Conservation (phyloP, 2,329 filamentous ascomycete species). For the Aspergillus ruber region DNA sequence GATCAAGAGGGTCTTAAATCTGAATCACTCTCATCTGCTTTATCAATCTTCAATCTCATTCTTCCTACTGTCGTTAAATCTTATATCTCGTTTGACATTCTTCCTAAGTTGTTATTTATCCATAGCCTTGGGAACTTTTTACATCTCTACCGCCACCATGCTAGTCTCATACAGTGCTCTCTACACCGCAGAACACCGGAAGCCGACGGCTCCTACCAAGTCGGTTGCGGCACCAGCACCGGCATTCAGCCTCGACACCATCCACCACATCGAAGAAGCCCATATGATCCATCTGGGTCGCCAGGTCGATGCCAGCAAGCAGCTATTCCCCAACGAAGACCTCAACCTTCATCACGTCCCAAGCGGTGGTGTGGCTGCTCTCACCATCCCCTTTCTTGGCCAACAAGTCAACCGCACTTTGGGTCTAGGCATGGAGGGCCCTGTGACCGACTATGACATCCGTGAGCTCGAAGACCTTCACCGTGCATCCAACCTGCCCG, state of each 20-base stretch:
- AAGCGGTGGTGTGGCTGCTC: slow-evolving; percentile 6
- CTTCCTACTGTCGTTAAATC: neutral
- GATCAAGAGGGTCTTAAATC: too few species aligned
- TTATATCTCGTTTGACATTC: neutral
- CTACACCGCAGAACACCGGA: slow-evolving; percentile 3
- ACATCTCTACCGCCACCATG: slow-evolving; percentile 2
- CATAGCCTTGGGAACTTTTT: slow-evolving; percentile 7
- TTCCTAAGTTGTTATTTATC: neutral
- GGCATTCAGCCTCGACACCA: slow-evolving; percentile 2
- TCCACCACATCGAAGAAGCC: slow-evolving; percentile 10
- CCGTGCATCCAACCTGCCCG: slow-evolving; percentile 1
- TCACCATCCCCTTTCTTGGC: slow-evolving; percentile 7
- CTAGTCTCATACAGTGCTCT: slow-evolving; percentile 2
- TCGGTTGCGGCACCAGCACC: slow-evolving; percentile 1
- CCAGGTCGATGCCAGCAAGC: slow-evolving; percentile 7
- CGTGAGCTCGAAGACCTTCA: slow-evolving; percentile 4
- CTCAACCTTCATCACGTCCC: slow-evolving; percentile 4
- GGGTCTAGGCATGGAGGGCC: slow-evolving; percentile 13
- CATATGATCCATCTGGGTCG: slow-evolving; percentile 8
- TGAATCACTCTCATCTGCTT: neutral
- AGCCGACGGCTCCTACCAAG: slow-evolving; percentile 1
- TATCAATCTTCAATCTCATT: neutral
- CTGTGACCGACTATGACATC: slow-evolving; percentile 8
- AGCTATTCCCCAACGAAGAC: slow-evolving; percentile 7
- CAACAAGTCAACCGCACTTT: slow-evolving; percentile 11